These are phyloP conservation scores for Penicillium robsamsonii DNA, from an alignment of 495 filamentous ascomycete genomes.

Conservation along the genomic window DNA sequence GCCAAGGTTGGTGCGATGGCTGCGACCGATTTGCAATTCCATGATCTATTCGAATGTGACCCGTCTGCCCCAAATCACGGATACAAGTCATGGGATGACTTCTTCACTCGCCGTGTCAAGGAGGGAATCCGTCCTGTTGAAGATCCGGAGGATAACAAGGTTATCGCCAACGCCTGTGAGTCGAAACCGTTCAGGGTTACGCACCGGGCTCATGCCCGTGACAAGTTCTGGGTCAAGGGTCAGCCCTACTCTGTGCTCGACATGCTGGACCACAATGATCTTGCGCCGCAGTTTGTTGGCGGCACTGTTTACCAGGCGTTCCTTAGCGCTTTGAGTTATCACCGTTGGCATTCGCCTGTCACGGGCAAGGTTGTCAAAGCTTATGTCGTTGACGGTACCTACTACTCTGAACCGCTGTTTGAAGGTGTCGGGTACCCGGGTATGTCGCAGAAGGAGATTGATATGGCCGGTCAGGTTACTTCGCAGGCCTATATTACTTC, in stretches of 20 bases:
- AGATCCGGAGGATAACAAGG: constrained; percentile 37
- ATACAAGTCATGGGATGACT: constrained; percentile 69
- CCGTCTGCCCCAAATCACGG: constrained; percentile 46
- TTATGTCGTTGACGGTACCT: constrained; percentile 60
- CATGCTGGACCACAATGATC: constrained; percentile 57
- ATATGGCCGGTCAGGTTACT: constrained; percentile 57
- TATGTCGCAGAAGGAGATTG: constrained; percentile 53
- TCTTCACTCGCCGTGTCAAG: constrained; percentile 65
- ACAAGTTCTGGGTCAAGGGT: constrained; percentile 65
- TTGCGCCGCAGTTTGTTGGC: constrained; percentile 53
- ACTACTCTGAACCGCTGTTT: constrained; percentile 62
- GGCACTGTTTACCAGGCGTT: constrained; percentile 69
- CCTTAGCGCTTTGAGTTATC: constrained; percentile 62
- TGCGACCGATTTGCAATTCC: constrained; percentile 44
- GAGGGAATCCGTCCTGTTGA: constrained; percentile 57
- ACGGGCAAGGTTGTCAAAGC: constrained; percentile 55
- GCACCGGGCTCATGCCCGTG: constrained; percentile 26
- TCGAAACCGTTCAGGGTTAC: constrained; percentile 43
- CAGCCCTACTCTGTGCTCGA: constrained; percentile 63
- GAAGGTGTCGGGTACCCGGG: constrained; percentile 42
- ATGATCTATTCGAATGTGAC: constrained; percentile 47
- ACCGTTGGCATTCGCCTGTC: constrained; percentile 69
- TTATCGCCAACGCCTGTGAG: constrained; percentile 68
- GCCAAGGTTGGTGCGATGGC: constrained; percentile 51
- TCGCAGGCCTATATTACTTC: constrained; percentile 62